Evolutionary conservation across 768 basidiomycete genomes (phyloP), one percentile per base, ranked within the genome.

Genomic region (Lactarius trivialis): DNA sequence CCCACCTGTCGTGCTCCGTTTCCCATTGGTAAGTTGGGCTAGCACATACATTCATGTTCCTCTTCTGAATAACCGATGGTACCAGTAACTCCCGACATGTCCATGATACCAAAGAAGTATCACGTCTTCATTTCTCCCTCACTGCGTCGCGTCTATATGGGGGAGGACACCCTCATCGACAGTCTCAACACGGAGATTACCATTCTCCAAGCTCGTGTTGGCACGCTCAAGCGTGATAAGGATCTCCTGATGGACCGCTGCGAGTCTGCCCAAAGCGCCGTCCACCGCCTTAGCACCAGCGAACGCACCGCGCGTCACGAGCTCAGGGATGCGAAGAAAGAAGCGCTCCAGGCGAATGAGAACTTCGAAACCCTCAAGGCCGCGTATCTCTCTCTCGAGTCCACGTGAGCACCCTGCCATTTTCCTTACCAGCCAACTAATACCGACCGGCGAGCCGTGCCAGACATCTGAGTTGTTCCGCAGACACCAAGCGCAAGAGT

Each of bases 1-100:
- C 65, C 67, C 3, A 60, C 61, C 24, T 66, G 67, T 49, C 64
- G 64, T 1, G 36, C 61, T 8, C 28, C 41, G 0, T 66, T 67
- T 21, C 58, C 66, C 7, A 53, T 45, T 17, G 64, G 66, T 66
- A 52, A 1, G 34, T 33, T 7, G 7, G 48, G 9, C 28, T 54
- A 30, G 15, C 34, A 11, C 21, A 9, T 15, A 0, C 2, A 39
- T 32, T 15, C 8, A 2, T 49, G 14, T 0, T 33, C 26, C 14
- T 26, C 37, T 3, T 32, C 24, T 17, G 19, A 36, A 53, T 55
- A 61, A 8, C 39, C 11, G 12, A 39, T n/a, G 30, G 8, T 36
- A 15, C 15, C 51, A 67, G 65, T 60, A 8, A n/a, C 26, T 21
- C 51, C 64, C 12, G 45, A 60, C 33, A 30, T 65, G 19, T 28